A percentile compares a stretch with the other conserved stretches of the same genome.
Conservation (phyloP, 1,284 basidiomycete species). For the Microbotryum scabiosae region DNA sequence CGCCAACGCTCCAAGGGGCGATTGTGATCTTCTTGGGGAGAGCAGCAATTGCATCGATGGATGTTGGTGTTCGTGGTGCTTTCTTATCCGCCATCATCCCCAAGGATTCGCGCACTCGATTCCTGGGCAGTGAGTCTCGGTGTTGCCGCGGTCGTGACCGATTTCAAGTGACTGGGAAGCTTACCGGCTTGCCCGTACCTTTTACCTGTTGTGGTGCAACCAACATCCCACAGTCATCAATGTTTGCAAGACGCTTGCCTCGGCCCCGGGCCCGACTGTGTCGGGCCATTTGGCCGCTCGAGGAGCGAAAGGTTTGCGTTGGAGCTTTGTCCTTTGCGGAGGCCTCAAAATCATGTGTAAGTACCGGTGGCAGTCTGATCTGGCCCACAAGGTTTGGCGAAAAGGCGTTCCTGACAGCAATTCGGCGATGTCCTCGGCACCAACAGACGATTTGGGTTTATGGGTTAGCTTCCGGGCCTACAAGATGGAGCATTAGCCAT, state of each 20-base stretch:
- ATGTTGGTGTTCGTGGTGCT: conserved; percentile 20
- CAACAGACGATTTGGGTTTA: conserved; percentile 14
- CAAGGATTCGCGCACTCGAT: conserved; percentile 13
- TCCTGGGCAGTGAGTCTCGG: conserved; percentile 17
- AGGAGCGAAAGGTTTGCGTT: conserved; percentile 7
- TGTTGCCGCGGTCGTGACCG: no score
- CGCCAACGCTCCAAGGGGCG: conserved; percentile 9
- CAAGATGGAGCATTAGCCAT: conserved; percentile 14
- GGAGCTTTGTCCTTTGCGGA: conserved; percentile 16
- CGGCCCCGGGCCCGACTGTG: conserved; percentile 20
- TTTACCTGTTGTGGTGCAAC: no score
- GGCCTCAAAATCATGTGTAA: conserved; percentile 16
- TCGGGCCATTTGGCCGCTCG: conserved; percentile 9
- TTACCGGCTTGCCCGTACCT: no score
- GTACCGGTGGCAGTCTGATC: neutral
- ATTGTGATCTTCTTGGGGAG: conserved; percentile 17
- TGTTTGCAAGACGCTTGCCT: conserved; percentile 26
- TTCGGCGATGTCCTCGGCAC: neutral
- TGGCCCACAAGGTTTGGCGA: neutral
- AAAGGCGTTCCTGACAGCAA: neutral
- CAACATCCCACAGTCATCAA: conserved; percentile 12
- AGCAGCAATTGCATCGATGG: conserved; percentile 15
- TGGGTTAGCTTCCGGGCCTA: conserved; percentile 18
- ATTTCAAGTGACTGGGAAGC: no score
- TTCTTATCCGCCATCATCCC: conserved; percentile 26